These are phyloP conservation scores for Nicotiana noctiflora DNA, from an alignment of 257 asterid species.

Conservation along the genomic window DNA sequence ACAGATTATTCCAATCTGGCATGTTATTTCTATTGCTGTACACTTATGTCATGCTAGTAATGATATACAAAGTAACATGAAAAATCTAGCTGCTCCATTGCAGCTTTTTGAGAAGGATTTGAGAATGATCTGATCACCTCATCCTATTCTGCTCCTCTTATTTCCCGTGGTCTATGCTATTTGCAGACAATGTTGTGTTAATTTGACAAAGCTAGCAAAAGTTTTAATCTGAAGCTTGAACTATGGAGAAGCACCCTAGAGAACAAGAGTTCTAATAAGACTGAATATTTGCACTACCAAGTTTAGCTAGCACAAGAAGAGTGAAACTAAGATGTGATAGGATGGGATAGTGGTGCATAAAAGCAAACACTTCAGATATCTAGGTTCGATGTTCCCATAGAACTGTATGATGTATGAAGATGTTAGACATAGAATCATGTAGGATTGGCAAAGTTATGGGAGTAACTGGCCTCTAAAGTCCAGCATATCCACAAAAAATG, in stretches of 20 bases:
- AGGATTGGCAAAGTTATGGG: not conserved
- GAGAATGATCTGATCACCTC: not conserved
- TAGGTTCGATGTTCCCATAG: not conserved
- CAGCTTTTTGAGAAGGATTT: not conserved
- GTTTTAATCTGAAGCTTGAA: not conserved
- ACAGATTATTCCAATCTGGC: not conserved
- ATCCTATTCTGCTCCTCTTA: not conserved
- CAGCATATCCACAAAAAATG: not conserved
- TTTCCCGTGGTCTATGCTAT: not conserved
- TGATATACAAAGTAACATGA: constrained; percentile 1
- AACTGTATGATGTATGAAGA: not conserved
- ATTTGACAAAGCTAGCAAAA: not conserved
- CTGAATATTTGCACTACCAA: not conserved
- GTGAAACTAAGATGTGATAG: not conserved
- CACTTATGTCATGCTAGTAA: not conserved
- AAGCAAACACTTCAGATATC: not conserved
- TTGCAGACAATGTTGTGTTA: not conserved
- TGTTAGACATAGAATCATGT: not conserved
- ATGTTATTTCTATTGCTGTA: not conserved
- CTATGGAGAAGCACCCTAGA: not conserved
- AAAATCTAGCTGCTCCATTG: not conserved
- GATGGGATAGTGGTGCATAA: not conserved
- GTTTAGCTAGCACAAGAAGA: not conserved
- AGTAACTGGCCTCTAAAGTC: too few species aligned
- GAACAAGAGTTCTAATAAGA: not conserved